These are phyloP conservation scores for Chaetoceros muelleri DNA, from an alignment of 108 stramenopile species.

Conservation along the genomic window DNA sequence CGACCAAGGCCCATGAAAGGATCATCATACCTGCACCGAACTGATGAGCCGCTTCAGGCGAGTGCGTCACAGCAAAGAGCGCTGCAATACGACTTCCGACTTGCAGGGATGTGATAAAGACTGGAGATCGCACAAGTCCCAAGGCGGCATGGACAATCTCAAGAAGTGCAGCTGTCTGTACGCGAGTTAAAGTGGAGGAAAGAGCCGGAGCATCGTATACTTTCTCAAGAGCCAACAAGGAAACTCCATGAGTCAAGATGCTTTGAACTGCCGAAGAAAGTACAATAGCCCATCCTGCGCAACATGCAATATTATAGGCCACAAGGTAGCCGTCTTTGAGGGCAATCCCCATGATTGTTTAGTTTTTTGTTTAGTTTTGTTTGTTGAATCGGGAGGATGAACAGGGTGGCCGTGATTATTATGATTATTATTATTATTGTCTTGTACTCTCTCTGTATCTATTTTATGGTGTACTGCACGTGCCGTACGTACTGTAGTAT, in stretches of 20 bases:
- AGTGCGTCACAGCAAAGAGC: conserved; percentile 50
- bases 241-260: conserved; percentile 7
- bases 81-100: conserved; percentile 79
- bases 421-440: too few relatives aligned
- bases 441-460: too few relatives aligned
- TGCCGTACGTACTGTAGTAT: too few relatives aligned
- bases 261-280: conserved; percentile 34
- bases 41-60: conserved; percentile 59
- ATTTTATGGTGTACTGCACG: too few relatives aligned
- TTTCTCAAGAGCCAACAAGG: conserved; percentile 27
- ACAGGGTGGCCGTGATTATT: too few relatives aligned
- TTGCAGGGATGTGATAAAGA: conserved; percentile 88
- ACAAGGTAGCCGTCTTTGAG: conserved; percentile 73
- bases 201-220: conserved; percentile 21
- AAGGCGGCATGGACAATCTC: conserved; percentile 88
- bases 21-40: conserved; percentile 85
- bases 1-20: conserved; percentile 79
- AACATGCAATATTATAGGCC: conserved; percentile 78
- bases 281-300: conserved; percentile 79
- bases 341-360: background rate
- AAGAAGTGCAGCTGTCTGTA: conserved; percentile 69
- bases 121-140: conserved; percentile 87
- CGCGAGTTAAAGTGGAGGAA: conserved; percentile 31
- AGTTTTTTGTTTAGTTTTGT: too few relatives aligned
- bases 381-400: too few relatives aligned